Evolutionary conservation across 1,139 yeast genomes (phyloP).

Genomic region (Geotrichum armillariae): DNA sequence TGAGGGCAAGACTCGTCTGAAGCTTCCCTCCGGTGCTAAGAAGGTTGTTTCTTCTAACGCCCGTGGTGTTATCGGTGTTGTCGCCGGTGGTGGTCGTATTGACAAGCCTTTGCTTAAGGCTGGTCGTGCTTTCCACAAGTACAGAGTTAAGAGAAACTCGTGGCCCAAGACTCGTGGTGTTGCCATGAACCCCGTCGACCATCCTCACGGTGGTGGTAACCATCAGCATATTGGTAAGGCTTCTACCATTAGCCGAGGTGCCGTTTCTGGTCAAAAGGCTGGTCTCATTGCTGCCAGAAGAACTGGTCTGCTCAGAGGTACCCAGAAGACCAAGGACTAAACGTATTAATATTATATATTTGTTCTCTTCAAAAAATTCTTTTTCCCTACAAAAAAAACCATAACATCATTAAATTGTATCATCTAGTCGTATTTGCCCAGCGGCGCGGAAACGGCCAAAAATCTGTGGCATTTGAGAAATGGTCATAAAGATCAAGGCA

Average conservation of each 20-base stretch:
- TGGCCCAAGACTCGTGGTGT: conserved; percentile 99
- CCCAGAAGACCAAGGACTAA: conserved; percentile 93
- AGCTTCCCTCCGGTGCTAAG: conserved; percentile 99
- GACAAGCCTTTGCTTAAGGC: conserved; percentile 99
- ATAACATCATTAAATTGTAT: not conserved
- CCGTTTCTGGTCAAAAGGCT: conserved; percentile 99
- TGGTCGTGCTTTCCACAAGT: conserved; percentile 99
- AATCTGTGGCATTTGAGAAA: conserved; percentile 18
- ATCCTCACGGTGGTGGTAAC: conserved; percentile 99
- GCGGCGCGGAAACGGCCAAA: not conserved
- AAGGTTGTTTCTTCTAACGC: conserved; percentile 92
- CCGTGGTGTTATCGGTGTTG: conserved; percentile 99
- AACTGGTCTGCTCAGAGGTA: conserved; percentile 99
- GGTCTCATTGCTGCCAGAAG: conserved; percentile 99
- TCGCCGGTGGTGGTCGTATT: conserved; percentile 99
- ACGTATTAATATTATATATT: conserved; percentile 5
- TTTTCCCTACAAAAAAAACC: too few species aligned
- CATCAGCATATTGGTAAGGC: conserved; percentile 99
- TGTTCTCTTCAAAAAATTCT: not conserved
- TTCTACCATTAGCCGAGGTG: conserved; percentile 99
- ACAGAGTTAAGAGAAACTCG: conserved; percentile 98
- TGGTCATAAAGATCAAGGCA: conserved; percentile 28
- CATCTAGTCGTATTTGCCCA: conserved; percentile 9
- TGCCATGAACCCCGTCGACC: conserved; percentile 99
- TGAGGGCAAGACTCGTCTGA: conserved; percentile 98